These are phyloP conservation scores for Apiotrichum gracile DNA, from an alignment of 1,284 basidiomycete species.

Conservation along the genomic window DNA sequence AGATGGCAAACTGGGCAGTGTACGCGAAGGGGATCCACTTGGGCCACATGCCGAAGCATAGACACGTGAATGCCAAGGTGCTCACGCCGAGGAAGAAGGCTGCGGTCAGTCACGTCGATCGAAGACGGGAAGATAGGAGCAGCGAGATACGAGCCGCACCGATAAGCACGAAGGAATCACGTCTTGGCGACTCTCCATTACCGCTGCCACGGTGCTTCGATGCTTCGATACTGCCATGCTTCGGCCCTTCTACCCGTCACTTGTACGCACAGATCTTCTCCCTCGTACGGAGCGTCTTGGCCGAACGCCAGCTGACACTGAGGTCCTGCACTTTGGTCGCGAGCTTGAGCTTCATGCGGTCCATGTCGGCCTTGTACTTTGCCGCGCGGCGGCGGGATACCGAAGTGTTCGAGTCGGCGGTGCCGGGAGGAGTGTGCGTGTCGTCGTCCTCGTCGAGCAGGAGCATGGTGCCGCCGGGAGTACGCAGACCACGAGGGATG, in stretches of 20 bases:
- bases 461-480: slow-evolving; percentile 45
- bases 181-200: too few relatives aligned
- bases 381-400: slow-evolving; percentile 20
- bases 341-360: slow-evolving; percentile 64
- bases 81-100: slow-evolving; percentile 89
- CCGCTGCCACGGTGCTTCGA: too few relatives aligned
- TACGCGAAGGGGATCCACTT: slow-evolving; percentile 58
- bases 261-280: slow-evolving; percentile 58
- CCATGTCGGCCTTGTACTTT: slow-evolving; percentile 57
- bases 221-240: too few relatives aligned
- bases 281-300: slow-evolving; percentile 82
- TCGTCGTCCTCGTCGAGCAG: slow-evolving; percentile 25
- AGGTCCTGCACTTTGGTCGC: slow-evolving; percentile 62
- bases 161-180: too few relatives aligned
- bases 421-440: too few relatives aligned
- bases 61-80: slow-evolving; percentile 71
- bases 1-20: slow-evolving; percentile 65
- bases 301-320: slow-evolving; percentile 72
- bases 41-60: slow-evolving; percentile 75
- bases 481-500: slow-evolving; percentile 53
- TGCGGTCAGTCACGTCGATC: slow-evolving; percentile 29
- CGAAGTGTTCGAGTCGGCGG: too few relatives aligned
- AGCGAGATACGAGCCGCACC: background rate
- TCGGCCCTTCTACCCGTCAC: background rate
- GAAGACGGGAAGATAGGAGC: background rate